phyloP scores from a whole-genome alignment of 2,329 filamentous ascomycete species.

The Fusarium dimerum region DNA sequence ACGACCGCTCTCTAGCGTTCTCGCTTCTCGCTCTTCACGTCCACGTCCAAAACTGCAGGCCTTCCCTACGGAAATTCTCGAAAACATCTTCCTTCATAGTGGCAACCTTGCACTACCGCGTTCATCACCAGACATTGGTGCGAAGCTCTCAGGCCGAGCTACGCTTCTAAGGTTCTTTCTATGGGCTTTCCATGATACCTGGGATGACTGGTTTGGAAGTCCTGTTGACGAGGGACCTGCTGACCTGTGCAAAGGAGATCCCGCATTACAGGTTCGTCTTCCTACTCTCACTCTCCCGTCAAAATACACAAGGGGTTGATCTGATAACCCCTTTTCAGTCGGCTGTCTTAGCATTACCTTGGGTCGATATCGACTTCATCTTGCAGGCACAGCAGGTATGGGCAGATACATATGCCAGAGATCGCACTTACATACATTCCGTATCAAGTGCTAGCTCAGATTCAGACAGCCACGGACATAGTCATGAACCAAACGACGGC shows the following conservation, averaged over 20 bases:
- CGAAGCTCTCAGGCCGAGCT: constrained; percentile 44
- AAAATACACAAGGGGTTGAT: constrained; percentile 1
- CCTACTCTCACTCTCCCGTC: not conserved
- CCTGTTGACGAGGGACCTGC: constrained; percentile 5
- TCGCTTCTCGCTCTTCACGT: constrained; percentile 29
- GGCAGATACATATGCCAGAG: constrained; percentile 40
- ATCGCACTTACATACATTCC: constrained; percentile 38
- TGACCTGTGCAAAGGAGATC: constrained; percentile 36
- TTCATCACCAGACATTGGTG: constrained; percentile 46
- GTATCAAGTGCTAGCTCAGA: constrained; percentile 14
- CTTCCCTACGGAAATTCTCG: constrained; percentile 55
- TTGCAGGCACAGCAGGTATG: constrained; percentile 51
- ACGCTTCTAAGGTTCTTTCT: constrained; percentile 41
- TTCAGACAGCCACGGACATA: constrained; percentile 13
- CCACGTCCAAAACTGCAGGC: constrained; percentile 31
- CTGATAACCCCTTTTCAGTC: constrained; percentile 33
- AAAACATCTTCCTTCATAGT: constrained; percentile 53
- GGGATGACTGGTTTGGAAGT: constrained; percentile 41
- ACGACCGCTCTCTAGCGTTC: constrained; percentile 32
- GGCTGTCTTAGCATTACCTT: constrained; percentile 44
- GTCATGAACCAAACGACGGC: constrained; percentile 23
- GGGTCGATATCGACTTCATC: constrained; percentile 47
- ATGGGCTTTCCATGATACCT: constrained; percentile 39
- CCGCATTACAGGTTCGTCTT: constrained; percentile 45
- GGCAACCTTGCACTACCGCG: constrained; percentile 49